phyloP scores from a whole-genome alignment of 1,284 basidiomycete species.

The Phellopilus nigrolimitatus region DNA sequence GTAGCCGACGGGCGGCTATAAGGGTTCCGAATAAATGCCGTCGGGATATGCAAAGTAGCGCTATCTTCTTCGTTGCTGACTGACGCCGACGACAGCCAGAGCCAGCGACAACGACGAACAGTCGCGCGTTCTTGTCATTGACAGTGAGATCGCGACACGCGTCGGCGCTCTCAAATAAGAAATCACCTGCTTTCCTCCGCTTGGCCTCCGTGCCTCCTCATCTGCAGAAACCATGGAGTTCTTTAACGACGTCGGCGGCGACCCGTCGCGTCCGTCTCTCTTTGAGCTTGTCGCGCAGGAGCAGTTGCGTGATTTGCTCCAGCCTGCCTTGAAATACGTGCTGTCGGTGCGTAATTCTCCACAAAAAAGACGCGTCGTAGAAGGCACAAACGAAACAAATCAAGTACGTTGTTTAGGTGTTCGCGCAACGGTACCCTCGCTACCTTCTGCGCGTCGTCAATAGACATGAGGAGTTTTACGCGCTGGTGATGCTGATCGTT shows the following conservation, averaged over 20 bases:
- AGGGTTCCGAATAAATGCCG: no score
- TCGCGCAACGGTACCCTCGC: constrained; percentile 92
- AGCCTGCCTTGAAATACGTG: constrained; percentile 94
- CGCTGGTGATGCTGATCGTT: constrained; percentile 80
- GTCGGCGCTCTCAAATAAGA: background rate
- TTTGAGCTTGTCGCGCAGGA: constrained; percentile 97
- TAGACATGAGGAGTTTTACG: constrained; percentile 94
- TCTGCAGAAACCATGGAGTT: constrained; percentile 62
- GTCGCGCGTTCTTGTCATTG: background rate
- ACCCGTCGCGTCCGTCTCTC: constrained; percentile 81
- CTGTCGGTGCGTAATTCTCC: constrained; percentile 62
- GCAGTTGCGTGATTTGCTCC: constrained; percentile 87
- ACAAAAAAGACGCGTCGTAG: background rate
- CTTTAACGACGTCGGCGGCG: constrained; percentile 66
- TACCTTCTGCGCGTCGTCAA: constrained; percentile 92
- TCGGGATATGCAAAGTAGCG: no score
- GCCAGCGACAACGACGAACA: no score
- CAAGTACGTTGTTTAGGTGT: constrained; percentile 73
- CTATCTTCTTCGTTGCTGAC: background rate
- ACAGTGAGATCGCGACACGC: background rate
- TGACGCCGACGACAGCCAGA: background rate
- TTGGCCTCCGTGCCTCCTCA: background rate
- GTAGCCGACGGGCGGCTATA: no score
- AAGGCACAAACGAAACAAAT: background rate
- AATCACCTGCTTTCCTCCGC: constrained; percentile 10